Conservation (phyloP, 345 rosid species). For the Citrus glauca region DNA sequence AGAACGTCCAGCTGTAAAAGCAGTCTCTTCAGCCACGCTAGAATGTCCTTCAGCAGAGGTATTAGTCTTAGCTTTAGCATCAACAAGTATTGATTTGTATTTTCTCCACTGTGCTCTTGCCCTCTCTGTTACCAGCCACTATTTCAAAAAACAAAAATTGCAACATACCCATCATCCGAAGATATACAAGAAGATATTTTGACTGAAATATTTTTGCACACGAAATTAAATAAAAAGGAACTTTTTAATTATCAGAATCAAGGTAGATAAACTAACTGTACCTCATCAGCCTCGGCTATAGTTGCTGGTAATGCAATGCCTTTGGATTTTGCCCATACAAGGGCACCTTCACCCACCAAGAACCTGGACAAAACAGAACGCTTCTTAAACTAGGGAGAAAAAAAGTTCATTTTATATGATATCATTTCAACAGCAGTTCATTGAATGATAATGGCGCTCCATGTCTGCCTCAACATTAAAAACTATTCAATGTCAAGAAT, state of each 20-base stretch:
- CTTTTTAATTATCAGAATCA: neutral
- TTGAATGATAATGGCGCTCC: neutral
- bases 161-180: neutral
- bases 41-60: slow-evolving; percentile 14
- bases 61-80: slow-evolving; percentile 36
- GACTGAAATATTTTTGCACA: neutral
- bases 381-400: neutral
- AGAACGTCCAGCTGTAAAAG: slow-evolving; percentile 22
- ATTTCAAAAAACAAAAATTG: slow-evolving; percentile 16
- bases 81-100: slow-evolving; percentile 66
- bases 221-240: too few species aligned
- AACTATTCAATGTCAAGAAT: neutral
- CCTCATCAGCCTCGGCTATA: slow-evolving; percentile 66
- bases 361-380: slow-evolving; percentile 38
- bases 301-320: slow-evolving; percentile 49
- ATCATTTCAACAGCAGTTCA: neutral
- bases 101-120: slow-evolving; percentile 71
- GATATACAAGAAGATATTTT: neutral
- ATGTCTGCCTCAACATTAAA: neutral
- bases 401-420: neutral
- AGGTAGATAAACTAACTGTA: slow-evolving; percentile 16
- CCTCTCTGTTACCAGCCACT: slow-evolving; percentile 90
- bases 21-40: slow-evolving; percentile 19
- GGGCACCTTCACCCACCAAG: slow-evolving; percentile 95
- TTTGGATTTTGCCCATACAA: slow-evolving; percentile 69